Percentiles rank a stretch among this genome's conserved stretches.
Conservation (phyloP, 352 stramenopile species). For the Thalassiosira hispida region DNA sequence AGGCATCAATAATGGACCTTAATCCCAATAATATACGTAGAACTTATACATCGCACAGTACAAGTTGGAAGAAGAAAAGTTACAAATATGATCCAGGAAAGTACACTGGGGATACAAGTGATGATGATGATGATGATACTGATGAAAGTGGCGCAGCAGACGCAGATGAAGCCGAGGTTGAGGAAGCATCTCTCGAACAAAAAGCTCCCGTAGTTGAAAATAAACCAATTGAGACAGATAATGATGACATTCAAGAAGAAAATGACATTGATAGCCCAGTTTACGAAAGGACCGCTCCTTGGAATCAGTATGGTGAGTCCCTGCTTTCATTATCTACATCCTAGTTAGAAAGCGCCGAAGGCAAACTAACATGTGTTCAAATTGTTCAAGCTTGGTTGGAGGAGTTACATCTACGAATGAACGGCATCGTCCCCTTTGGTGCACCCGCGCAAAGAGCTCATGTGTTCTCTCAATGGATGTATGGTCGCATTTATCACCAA, state of each 20-base stretch:
- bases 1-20: constrained; percentile 68
- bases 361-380: too few relatives aligned
- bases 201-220: not conserved
- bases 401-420: constrained; percentile 57
- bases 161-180: constrained; percentile 8
- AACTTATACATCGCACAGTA: constrained; percentile 33
- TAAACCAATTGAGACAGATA: constrained; percentile 3
- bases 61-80: constrained; percentile 38
- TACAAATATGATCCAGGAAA: constrained; percentile 68
- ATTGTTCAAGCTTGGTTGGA: constrained; percentile 56
- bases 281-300: constrained; percentile 67
- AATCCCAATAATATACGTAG: constrained; percentile 73
- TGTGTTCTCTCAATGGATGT: constrained; percentile 52
- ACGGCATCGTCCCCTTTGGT: constrained; percentile 69
- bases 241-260: constrained; percentile 11
- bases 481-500: constrained; percentile 59
- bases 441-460: constrained; percentile 55
- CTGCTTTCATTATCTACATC: too few relatives aligned
- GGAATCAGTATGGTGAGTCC: constrained; percentile 86
- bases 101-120: constrained; percentile 31
- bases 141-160: not conserved
- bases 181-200: constrained; percentile 1
- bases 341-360: too few relatives aligned
- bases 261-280: constrained; percentile 31
- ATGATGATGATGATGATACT: not conserved